A percentile compares a stretch with the other conserved stretches of the same genome.
phyloP scores from a whole-genome alignment of 345 rosid genomes.

The Brassica napus region DNA sequence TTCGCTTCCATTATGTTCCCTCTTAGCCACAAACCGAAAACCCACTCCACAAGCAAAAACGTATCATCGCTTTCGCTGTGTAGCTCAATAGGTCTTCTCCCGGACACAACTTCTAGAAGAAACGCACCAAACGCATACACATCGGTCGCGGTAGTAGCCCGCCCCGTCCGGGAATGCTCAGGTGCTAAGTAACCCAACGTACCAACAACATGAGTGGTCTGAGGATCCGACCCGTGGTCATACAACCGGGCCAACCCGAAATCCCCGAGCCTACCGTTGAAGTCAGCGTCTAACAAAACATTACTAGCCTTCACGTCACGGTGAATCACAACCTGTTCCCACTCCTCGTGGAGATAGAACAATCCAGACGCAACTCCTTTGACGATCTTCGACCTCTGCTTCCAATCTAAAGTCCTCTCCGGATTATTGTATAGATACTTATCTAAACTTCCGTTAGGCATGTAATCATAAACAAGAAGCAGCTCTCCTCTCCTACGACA shows the following conservation, averaged over 20 bases:
- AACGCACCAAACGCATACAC: constrained; percentile 66
- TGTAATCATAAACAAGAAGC: constrained; percentile 61
- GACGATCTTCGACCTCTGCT: constrained; percentile 51
- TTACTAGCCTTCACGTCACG: constrained; percentile 70
- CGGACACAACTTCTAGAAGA: constrained; percentile 60
- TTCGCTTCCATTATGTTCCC: constrained; percentile 46
- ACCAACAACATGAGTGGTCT: constrained; percentile 57
- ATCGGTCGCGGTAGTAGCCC: constrained; percentile 52
- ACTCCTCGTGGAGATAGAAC: constrained; percentile 62
- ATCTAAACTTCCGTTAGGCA: constrained; percentile 65
- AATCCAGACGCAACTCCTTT: constrained; percentile 62
- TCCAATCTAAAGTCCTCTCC: constrained; percentile 48
- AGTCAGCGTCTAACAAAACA: constrained; percentile 56
- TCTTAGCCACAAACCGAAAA: constrained; percentile 42
- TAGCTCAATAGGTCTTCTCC: constrained; percentile 52
- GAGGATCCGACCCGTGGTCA: constrained; percentile 62
- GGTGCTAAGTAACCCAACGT: constrained; percentile 73
- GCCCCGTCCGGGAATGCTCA: constrained; percentile 55
- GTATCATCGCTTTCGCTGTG: constrained; percentile 23
- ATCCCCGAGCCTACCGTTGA: constrained; percentile 59
- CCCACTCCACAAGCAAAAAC: constrained; percentile 52
- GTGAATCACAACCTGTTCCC: constrained; percentile 69
- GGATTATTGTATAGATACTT: constrained; percentile 55
- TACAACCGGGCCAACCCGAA: constrained; percentile 66
- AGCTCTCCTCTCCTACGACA: constrained; percentile 64